phyloP scores from a whole-genome alignment of 1,139 yeast genomes.

The Saccharomyces uvarum region DNA sequence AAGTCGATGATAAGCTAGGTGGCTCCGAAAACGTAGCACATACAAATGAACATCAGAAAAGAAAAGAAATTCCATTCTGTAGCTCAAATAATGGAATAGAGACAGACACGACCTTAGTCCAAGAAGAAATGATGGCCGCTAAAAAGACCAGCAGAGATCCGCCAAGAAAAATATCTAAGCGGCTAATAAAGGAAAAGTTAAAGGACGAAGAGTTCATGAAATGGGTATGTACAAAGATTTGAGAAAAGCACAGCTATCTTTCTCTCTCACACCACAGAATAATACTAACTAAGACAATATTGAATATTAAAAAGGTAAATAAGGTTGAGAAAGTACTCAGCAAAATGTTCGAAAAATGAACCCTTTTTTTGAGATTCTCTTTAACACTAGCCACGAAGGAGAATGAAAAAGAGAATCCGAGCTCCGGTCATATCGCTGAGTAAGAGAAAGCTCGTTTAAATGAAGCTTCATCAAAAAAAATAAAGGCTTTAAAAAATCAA shows the following conservation, averaged over 20 bases:
- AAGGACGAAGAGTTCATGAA: slow-evolving; percentile 23
- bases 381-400: neutral
- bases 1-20: neutral
- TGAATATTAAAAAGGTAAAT: slow-evolving; percentile 2
- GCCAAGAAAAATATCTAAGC: slow-evolving; percentile 16
- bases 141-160: neutral
- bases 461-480: neutral
- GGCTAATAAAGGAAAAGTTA: slow-evolving; percentile 19
- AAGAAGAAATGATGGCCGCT: neutral
- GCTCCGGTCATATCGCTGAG: neutral
- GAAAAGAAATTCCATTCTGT: neutral
- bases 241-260: neutral
- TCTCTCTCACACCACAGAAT: neutral
- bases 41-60: neutral
- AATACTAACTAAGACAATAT: slow-evolving; percentile 2
- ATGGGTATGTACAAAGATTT: slow-evolving; percentile 23
- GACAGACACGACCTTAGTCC: neutral
- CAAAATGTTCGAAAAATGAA: slow-evolving; percentile 5
- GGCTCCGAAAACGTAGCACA: neutral
- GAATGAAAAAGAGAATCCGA: neutral
- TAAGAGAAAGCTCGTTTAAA: slow-evolving; percentile 3
- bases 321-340: slow-evolving; percentile 12
- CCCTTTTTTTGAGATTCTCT: neutral
- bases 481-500: neutral
- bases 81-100: neutral